Evolutionary conservation across 176 grass and related monocot genomes (phyloP).

Genomic region (Neostapfia colusana): DNA sequence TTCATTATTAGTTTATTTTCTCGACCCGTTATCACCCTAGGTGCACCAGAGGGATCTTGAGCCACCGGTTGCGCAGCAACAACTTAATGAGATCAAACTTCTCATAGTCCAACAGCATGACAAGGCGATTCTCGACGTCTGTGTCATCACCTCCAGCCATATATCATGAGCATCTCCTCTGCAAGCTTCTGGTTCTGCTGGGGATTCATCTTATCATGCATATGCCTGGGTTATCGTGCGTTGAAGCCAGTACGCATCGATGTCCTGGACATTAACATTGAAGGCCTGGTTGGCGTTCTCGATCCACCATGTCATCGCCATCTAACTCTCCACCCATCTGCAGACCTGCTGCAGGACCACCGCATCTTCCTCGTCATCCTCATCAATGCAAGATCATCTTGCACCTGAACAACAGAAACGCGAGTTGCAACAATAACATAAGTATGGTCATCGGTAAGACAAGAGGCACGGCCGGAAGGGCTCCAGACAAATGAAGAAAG

Average conservation of each 20-base stretch:
- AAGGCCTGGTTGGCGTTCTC: slow-evolving; percentile 63
- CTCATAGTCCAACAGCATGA: slow-evolving; percentile 85
- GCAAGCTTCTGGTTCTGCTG: slow-evolving; percentile 85
- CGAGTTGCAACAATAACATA: too few relatives aligned
- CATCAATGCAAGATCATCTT: slow-evolving; percentile 93
- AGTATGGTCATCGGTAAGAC: not conserved
- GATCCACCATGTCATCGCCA: slow-evolving; percentile 69
- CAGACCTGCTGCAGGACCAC: slow-evolving; percentile 56
- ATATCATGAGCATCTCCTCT: slow-evolving; percentile 83
- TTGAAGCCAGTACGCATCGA: slow-evolving; percentile 98
- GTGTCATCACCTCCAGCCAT: slow-evolving; percentile 79
- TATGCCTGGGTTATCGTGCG: slow-evolving; percentile 93
- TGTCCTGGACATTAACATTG: slow-evolving; percentile 86
- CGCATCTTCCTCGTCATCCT: slow-evolving; percentile 67
- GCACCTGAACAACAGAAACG: slow-evolving; percentile 49
- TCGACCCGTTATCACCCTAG: too few relatives aligned
- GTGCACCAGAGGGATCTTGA: slow-evolving; percentile 99
- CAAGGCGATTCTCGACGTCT: slow-evolving; percentile 80
- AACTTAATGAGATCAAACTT: slow-evolving; percentile 95
- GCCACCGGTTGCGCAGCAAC: slow-evolving; percentile 69
- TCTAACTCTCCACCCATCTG: slow-evolving; percentile 78
- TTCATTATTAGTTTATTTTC: too few relatives aligned
- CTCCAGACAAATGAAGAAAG: not conserved
- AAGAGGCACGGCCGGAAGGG: not conserved
- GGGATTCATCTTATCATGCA: slow-evolving; percentile 71